phyloP scores from a whole-genome alignment of 2,329 filamentous ascomycete species.

The Botrytis deweyae region DNA sequence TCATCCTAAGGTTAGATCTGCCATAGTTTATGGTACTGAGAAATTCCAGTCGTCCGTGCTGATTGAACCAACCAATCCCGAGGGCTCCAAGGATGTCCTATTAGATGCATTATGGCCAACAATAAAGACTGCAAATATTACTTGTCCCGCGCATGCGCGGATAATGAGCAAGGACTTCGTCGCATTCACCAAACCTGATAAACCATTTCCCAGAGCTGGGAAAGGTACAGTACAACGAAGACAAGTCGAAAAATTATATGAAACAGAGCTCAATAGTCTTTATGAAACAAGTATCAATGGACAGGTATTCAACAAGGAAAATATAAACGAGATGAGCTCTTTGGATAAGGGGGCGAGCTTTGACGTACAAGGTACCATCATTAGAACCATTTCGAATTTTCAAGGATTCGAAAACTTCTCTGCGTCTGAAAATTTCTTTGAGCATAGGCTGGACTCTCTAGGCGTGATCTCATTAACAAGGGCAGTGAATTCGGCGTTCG shows the following conservation, averaged over 20 bases:
- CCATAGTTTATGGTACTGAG: conserved; percentile 40
- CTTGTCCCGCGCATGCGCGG: conserved; percentile 35
- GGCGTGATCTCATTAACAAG: conserved; percentile 16
- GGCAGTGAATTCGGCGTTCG: neutral
- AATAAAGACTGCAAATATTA: conserved; percentile 37
- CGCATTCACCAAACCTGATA: conserved; percentile 34
- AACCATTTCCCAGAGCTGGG: conserved; percentile 39
- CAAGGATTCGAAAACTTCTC: conserved; percentile 2
- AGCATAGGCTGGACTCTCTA: conserved; percentile 22
- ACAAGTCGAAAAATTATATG: conserved; percentile 36
- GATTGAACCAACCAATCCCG: conserved; percentile 36
- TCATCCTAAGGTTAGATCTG: conserved; percentile 39
- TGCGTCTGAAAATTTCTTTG: conserved; percentile 11
- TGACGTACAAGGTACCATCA: conserved; percentile 29
- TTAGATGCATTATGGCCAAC: conserved; percentile 34
- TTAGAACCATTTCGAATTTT: neutral
- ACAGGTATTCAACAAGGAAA: no score
- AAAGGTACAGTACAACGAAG: conserved; percentile 41
- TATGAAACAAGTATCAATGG: neutral
- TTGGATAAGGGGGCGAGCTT: neutral
- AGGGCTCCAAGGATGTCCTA: neutral
- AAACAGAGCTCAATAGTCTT: conserved; percentile 33
- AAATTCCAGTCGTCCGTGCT: conserved; percentile 42
- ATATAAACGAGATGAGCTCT: neutral
- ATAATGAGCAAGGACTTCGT: conserved; percentile 35